Base-by-base conservation (phyloP, 352 stramenopile species). In the Pythium myriotylum region DNA sequence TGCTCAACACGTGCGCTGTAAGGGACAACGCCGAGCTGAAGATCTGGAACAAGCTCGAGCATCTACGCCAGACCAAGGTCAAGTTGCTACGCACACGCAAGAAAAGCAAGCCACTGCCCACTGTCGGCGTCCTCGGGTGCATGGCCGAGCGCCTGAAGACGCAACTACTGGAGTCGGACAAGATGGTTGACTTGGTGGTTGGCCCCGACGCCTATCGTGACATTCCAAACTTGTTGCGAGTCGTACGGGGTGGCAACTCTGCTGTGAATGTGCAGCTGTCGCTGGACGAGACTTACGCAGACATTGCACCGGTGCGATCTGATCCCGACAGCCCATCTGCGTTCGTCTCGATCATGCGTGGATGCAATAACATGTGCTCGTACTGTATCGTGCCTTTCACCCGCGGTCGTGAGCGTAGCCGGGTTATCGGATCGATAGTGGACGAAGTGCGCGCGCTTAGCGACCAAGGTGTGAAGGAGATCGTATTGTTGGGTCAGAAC, bases 361-460 rank as follows among this genome's bases (percentile, higher is more conserved):
- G 98, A 59, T 99, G 98, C 78, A 99, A 99, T 76, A 99, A 99
- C 75, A 99, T 99, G 89, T 99, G 97, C 78, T 98, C 88, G 16
- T 99, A 99, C 81, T 99, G 98, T 79, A 98, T 99, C 54, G 98
- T 99, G 57, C 98, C 98, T 0, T 99, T 99, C 74, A 99, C 97
- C 13, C 82, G 97, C 35, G 98, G 98, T 2, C 82, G 97, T 53
- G 97, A 99, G 77, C 88, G 97, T 46, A 92, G 83, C 59, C 85
- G 85, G 22, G 84, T 92, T 39, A 83, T 99, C 19, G 58, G 74
- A 17, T 98, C 86, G 53, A 98, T 99, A 43, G 71, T 99, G 3
- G 86, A 97, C 41, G 97, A 99, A 74, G 96, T 98, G 42, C 76
- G 73, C 43, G 54, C 81, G 17, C 73, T 99, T 46, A 70, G 88